phyloP scores from a whole-genome alignment of 352 stramenopile species.

The Pythium sp. region DNA sequence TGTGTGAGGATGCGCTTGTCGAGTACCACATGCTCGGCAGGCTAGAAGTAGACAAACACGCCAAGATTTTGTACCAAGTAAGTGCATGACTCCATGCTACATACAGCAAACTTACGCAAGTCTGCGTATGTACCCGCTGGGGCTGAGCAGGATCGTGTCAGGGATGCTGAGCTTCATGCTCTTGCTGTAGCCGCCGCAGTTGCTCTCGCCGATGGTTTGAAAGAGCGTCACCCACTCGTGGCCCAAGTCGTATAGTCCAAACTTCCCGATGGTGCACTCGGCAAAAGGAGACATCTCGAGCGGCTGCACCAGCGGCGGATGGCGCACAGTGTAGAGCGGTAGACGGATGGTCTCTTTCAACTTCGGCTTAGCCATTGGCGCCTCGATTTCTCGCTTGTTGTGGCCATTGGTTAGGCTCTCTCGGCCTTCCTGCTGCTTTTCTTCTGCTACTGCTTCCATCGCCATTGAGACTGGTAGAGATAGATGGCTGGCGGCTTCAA shows the following conservation, averaged over 20 bases:
- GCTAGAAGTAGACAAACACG: constrained; percentile 16
- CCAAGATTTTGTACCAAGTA: background rate
- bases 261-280: constrained; percentile 24
- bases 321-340: constrained; percentile 45
- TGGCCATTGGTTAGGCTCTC: background rate
- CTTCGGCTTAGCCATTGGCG: constrained; percentile 6
- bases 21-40: constrained; percentile 62
- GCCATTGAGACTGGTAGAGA: background rate
- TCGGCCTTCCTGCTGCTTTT: background rate
- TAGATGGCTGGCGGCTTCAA: background rate
- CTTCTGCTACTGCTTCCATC: background rate
- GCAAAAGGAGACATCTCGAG: constrained; percentile 38
- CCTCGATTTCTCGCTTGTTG: background rate
- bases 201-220: constrained; percentile 35
- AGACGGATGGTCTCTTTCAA: constrained; percentile 1
- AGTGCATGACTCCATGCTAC: too few relatives aligned
- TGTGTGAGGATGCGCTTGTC: constrained; percentile 38
- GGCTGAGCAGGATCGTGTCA: constrained; percentile 59
- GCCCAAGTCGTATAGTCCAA: constrained; percentile 38
- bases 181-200: constrained; percentile 20
- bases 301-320: constrained; percentile 54
- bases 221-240: constrained; percentile 64
- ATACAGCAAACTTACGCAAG: background rate
- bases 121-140: constrained; percentile 33
- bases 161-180: constrained; percentile 52